phyloP scores from a whole-genome alignment of 805 yeast species.

The Metschnikowia kunwiensis region DNA sequence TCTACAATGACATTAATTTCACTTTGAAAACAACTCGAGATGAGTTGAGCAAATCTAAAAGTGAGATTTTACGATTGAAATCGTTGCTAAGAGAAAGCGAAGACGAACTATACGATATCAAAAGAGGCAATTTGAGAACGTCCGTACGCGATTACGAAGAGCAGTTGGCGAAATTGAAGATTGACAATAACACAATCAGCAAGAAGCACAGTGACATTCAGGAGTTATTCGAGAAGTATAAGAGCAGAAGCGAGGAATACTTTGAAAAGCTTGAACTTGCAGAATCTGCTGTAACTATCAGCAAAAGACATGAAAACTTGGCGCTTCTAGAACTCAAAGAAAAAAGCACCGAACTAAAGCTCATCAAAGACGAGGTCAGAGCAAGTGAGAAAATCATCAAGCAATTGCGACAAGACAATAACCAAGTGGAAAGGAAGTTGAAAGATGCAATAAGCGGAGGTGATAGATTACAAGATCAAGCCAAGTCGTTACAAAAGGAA shows the following conservation, averaged over 20 bases:
- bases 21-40: conserved; percentile 44
- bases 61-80: conserved; percentile 41
- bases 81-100: conserved; percentile 41
- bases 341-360: conserved; percentile 51
- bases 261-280: conserved; percentile 71
- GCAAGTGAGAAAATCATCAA: conserved; percentile 53
- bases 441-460: conserved; percentile 18
- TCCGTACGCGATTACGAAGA: conserved; percentile 35
- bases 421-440: conserved; percentile 28
- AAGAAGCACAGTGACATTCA: conserved; percentile 49
- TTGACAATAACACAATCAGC: conserved; percentile 54
- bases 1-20: conserved; percentile 48
- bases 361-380: conserved; percentile 51
- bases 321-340: conserved; percentile 52
- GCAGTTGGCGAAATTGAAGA: conserved; percentile 47
- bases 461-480: conserved; percentile 11
- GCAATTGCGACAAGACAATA: conserved; percentile 30
- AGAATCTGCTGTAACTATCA: conserved; percentile 64
- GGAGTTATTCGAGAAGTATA: conserved; percentile 49
- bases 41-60: conserved; percentile 40
- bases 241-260: conserved; percentile 70
- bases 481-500: conserved; percentile 24
- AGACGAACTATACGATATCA: conserved; percentile 41
- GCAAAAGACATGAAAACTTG: conserved; percentile 59
- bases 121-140: conserved; percentile 41